These are phyloP conservation scores for Phaffomyces antillensis DNA, from an alignment of 805 yeast genomes.

Conservation along the genomic window DNA sequence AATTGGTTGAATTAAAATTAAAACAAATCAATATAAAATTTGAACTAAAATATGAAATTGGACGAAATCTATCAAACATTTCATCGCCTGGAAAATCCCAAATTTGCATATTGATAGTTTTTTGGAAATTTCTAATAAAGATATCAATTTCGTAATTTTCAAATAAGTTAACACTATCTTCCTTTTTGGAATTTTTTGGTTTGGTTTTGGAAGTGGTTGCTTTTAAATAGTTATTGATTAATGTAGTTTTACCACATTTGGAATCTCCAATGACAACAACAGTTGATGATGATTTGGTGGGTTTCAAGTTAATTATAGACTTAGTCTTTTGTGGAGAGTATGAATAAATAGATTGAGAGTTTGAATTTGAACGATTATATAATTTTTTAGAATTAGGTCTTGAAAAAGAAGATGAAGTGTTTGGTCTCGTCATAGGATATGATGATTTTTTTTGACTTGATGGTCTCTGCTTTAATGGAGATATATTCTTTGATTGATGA, in stretches of 20 bases:
- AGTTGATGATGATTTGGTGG: background rate
- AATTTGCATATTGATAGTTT: slow-evolving; percentile 25
- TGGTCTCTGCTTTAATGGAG: slow-evolving; percentile 1
- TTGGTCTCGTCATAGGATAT: background rate
- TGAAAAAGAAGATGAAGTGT: background rate
- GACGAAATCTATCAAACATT: slow-evolving; percentile 34
- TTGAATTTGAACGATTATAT: no score
- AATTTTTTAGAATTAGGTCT: background rate
- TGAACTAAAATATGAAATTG: slow-evolving; percentile 35
- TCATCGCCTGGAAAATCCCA: slow-evolving; percentile 38
- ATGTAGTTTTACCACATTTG: slow-evolving; percentile 22
- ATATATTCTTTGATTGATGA: background rate
- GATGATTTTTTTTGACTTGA: background rate
- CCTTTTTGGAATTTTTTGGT: slow-evolving; percentile 1
- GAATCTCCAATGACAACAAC: slow-evolving; percentile 23
- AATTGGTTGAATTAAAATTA: slow-evolving; percentile 26
- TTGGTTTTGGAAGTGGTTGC: background rate
- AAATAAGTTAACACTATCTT: slow-evolving; percentile 7
- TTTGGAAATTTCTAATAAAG: slow-evolving; percentile 12
- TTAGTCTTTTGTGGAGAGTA: no score
- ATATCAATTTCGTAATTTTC: slow-evolving; percentile 19
- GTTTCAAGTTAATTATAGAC: background rate
- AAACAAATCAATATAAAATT: slow-evolving; percentile 33
- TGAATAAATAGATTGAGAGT: no score
- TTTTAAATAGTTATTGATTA: slow-evolving; percentile 16